Conservation (phyloP, 345 rosid species). For the Salix purpurea region DNA sequence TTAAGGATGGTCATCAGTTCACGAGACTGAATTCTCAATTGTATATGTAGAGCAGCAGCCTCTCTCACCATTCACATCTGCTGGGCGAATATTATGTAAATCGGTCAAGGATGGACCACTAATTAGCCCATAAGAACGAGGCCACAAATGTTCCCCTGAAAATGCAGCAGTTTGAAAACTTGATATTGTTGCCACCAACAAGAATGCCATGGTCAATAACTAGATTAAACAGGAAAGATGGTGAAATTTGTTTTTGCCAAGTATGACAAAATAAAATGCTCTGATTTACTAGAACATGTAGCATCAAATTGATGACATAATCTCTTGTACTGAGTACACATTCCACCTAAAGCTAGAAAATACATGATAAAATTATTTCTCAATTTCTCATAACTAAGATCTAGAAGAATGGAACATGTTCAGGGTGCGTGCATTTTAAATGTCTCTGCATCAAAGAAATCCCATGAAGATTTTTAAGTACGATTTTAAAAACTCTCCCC, state of each 20-base stretch:
- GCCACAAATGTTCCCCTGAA: conserved; percentile 25
- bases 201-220: neutral
- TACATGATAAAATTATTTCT: neutral
- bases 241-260: neutral
- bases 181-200: neutral
- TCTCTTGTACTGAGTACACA: neutral
- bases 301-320: neutral
- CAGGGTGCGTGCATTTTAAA: neutral
- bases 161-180: neutral
- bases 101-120: conserved; percentile 4
- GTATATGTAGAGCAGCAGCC: neutral
- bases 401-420: neutral
- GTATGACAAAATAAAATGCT: neutral
- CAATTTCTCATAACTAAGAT: neutral
- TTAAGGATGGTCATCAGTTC: neutral
- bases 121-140: conserved; percentile 21
- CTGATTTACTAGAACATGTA: neutral
- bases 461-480: neutral
- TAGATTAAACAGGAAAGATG: neutral
- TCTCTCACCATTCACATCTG: conserved; percentile 16
- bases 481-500: neutral
- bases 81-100: conserved; percentile 19
- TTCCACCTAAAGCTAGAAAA: neutral
- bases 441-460: neutral
- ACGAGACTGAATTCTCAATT: neutral